Base-by-base conservation (phyloP, 2,329 filamentous ascomycete species). In the Botrytis cinerea region DNA sequence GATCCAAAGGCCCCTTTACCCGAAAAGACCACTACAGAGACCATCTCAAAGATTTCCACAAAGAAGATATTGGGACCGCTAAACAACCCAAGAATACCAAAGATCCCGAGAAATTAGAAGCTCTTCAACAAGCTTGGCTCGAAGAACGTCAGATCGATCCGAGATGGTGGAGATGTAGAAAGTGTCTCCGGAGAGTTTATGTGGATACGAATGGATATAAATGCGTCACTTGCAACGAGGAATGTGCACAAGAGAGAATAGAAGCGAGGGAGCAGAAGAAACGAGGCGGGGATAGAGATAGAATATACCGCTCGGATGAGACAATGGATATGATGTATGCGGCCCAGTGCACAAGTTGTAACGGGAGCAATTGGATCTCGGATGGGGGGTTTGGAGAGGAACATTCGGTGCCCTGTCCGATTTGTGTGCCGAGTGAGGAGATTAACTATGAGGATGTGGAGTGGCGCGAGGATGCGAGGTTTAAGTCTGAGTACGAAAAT, bases 21-120 rank as follows among this genome's bases (percentile, higher is more conserved):
- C 79, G 85, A 14, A 82, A 83, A 69, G 86, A 87, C 74, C 86
- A 87, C 76, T 81, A 84, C 63, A 80, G 82, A 32, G 85, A 87
- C 73, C 86, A 87, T 74, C 78, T 85, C 59, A 79, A 85, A 40
- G 84, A 85, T 68, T 86, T 82, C 73, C 86, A 87, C 75, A 83
- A 84, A 54, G 80, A 83, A 60, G 82, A 85, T 71, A 71, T 81
- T 22, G 78, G 78, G 0, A 69, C 35, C 1, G 75, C 73, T 14
- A 80, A 77, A 48, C 64, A 73, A 25, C 72, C 75, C 32, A 75
- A 76, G 35, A 73, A 69, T 40, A 45, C 73, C 8, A 71, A 74
- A 38, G 72, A 72, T 43, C 28, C 35, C 5, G 61, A 70, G 4
- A 25, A 75, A n/a, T 72, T 75, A 75, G 59, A 71, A 25, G 70